phyloP scores from a whole-genome alignment of 495 filamentous ascomycete genomes.

The Aspergillus hancockii region DNA sequence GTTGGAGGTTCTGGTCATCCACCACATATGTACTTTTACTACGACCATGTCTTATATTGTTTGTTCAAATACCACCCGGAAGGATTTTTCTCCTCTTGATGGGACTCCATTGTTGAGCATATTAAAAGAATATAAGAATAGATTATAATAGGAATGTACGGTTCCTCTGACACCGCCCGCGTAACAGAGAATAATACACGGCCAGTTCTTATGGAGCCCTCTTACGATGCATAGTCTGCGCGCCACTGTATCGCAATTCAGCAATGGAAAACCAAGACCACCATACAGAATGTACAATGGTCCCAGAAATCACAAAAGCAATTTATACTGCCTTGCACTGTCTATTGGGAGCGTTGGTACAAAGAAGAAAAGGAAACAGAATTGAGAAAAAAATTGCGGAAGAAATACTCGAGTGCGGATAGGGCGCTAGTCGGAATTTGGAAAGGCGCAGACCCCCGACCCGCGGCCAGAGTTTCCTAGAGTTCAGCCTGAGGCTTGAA shows the following conservation, averaged over 20 bases:
- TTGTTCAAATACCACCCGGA: slow-evolving; percentile 20
- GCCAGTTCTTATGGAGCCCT: slow-evolving; percentile 90
- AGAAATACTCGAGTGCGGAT: slow-evolving; percentile 21
- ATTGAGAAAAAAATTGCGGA: slow-evolving; percentile 30
- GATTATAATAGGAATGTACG: slow-evolving; percentile 53
- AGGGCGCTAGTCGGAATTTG: slow-evolving; percentile 38
- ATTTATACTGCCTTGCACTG: slow-evolving; percentile 78
- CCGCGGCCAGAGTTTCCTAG: neutral
- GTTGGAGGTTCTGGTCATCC: slow-evolving; percentile 21
- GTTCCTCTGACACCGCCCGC: slow-evolving; percentile 89
- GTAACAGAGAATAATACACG: slow-evolving; percentile 70
- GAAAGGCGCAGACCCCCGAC: slow-evolving; percentile 5
- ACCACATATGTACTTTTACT: slow-evolving; percentile 27
- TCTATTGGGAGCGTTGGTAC: slow-evolving; percentile 76
- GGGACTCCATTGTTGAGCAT: neutral
- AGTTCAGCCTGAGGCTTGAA: no score
- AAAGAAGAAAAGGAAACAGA: slow-evolving; percentile 34
- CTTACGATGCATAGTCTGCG: slow-evolving; percentile 66
- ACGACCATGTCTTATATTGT: slow-evolving; percentile 21
- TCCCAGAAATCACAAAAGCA: slow-evolving; percentile 46
- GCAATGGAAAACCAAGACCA: slow-evolving; percentile 59
- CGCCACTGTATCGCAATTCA: slow-evolving; percentile 80
- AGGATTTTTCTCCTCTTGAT: neutral
- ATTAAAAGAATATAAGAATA: neutral
- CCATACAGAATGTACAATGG: slow-evolving; percentile 69